Evolutionary conservation across 495 filamentous ascomycete genomes (phyloP).

Genomic region (Chaetomidium leptoderma): DNA sequence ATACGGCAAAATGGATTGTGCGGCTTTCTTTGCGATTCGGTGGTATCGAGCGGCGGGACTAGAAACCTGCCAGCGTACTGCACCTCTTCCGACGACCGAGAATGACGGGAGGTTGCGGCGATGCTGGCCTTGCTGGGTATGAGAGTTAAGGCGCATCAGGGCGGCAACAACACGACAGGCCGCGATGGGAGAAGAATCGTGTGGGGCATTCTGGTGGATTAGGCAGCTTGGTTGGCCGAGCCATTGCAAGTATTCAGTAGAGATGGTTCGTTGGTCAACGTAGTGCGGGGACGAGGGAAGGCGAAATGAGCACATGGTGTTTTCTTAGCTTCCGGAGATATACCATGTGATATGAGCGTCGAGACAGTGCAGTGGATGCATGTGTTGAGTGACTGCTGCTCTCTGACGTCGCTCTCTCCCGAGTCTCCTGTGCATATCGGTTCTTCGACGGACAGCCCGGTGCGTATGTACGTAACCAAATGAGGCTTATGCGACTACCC

Average conservation of each 20-base stretch:
- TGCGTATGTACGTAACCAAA: too few species aligned
- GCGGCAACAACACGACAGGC: neutral
- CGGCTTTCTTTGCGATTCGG: neutral
- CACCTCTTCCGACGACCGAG: neutral
- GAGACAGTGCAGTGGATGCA: too few species aligned
- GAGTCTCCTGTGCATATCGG: too few species aligned
- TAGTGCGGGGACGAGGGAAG: too few species aligned
- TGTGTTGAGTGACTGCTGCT: too few species aligned
- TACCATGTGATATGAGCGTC: too few species aligned
- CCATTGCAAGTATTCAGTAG: too few species aligned
- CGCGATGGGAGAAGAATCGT: neutral
- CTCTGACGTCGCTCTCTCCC: too few species aligned
- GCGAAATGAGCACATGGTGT: too few species aligned
- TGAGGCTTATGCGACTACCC: too few species aligned
- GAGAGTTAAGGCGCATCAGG: neutral
- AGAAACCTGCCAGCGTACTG: neutral
- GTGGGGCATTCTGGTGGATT: neutral
- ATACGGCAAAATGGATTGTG: slow-evolving; percentile 1
- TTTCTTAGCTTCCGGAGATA: too few species aligned
- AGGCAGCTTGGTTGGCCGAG: neutral
- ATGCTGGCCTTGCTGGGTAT: neutral
- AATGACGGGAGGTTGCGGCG: neutral
- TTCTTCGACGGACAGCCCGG: too few species aligned
- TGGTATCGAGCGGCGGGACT: neutral
- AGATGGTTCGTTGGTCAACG: neutral